These are phyloP conservation scores for Withania somnifera DNA, from an alignment of 305 asterid species.

Conservation along the genomic window DNA sequence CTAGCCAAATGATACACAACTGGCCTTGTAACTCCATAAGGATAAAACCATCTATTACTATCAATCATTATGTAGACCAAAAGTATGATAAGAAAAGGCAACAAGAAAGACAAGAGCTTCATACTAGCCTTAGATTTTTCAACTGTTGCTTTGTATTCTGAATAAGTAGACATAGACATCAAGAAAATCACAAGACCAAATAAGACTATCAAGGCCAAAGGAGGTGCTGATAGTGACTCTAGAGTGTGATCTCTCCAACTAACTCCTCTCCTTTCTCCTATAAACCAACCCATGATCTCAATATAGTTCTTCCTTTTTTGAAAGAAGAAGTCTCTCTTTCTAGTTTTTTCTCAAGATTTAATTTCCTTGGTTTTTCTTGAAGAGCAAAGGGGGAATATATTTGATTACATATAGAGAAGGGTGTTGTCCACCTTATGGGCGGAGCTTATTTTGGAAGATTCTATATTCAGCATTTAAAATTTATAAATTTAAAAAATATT, in stretches of 20 bases:
- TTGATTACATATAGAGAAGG: neutral
- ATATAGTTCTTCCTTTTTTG: neutral
- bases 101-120: conserved; percentile 26
- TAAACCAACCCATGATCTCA: conserved; percentile 28
- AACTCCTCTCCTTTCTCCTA: conserved; percentile 33
- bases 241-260: conserved; percentile 70
- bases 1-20: neutral
- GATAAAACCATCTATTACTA: conserved; percentile 26
- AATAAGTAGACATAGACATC: conserved; percentile 27
- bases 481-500: neutral
- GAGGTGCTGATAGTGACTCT: conserved; percentile 52
- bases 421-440: neutral
- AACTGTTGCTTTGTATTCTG: conserved; percentile 24
- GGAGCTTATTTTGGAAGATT: neutral
- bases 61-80: conserved; percentile 23
- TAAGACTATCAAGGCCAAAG: conserved; percentile 38
- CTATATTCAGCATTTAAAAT: neutral
- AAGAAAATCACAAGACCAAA: conserved; percentile 23
- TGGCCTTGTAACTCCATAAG: conserved; percentile 22
- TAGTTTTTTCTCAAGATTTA: neutral
- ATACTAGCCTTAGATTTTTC: conserved; percentile 27
- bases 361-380: neutral
- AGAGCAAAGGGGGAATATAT: neutral
- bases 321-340: neutral
- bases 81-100: conserved; percentile 38